Evolutionary conservation across 768 basidiomycete species (phyloP).

Genomic region (Suillus hirtellus): DNA sequence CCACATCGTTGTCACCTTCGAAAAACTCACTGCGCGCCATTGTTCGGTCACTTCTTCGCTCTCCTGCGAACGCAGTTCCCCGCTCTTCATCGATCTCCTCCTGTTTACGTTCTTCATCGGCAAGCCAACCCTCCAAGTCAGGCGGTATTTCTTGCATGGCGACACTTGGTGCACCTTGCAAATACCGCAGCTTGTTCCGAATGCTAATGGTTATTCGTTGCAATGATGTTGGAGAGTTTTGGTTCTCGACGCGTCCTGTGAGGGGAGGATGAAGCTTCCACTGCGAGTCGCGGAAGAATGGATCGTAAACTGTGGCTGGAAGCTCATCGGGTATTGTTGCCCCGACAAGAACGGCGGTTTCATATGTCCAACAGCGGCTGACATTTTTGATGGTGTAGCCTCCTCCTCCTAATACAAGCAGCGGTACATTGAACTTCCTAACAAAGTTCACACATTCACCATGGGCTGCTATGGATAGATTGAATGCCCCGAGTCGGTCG

Average conservation of each 20-base stretch:
- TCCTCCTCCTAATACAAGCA: conserved; percentile 91
- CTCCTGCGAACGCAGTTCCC: conserved; percentile 54
- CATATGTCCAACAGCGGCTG: conserved; percentile 98
- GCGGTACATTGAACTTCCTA: conserved; percentile 85
- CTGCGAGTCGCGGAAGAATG: conserved; percentile 88
- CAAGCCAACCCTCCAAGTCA: conserved; percentile 76
- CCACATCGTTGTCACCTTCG: conserved; percentile 71
- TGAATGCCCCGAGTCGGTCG: conserved; percentile 95
- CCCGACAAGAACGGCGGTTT: conserved; percentile 90
- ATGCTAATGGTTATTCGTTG: conserved; percentile 87
- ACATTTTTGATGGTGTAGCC: conserved; percentile 98
- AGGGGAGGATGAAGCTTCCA: conserved; percentile 94
- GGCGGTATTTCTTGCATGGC: conserved; percentile 97
- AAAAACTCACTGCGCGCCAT: conserved; percentile 67
- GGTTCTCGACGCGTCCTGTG: conserved; percentile 89
- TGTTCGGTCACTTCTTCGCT: conserved; percentile 51
- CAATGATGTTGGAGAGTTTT: conserved; percentile 79
- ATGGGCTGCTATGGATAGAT: conserved; percentile 94
- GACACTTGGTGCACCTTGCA: conserved; percentile 96
- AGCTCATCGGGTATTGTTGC: conserved; percentile 82
- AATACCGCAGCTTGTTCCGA: conserved; percentile 84
- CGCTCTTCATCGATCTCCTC: conserved; percentile 75
- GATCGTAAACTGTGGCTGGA: conserved; percentile 86
- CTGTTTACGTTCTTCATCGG: conserved; percentile 64
- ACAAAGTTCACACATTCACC: conserved; percentile 99